Conservation (phyloP, 331 rosid genomes). For the Spiraea crenata region DNA sequence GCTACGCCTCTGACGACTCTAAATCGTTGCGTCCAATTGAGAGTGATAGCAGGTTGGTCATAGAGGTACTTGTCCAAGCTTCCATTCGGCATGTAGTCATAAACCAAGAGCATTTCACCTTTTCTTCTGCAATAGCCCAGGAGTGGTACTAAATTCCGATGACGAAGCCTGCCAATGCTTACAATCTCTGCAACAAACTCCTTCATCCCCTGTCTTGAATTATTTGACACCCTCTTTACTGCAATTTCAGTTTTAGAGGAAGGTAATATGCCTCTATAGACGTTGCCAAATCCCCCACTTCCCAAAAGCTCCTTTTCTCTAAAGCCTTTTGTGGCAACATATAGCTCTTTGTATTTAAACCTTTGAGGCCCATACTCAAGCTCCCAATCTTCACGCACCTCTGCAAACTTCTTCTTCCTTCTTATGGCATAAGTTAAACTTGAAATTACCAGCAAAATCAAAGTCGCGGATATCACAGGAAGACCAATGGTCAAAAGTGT, state of each 20-base stretch:
- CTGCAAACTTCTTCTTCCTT: slow-evolving; percentile 29
- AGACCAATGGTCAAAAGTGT: slow-evolving; percentile 23
- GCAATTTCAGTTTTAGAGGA: slow-evolving; percentile 31
- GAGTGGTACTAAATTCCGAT: slow-evolving; percentile 37
- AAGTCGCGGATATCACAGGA: slow-evolving; percentile 9
- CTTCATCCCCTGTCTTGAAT: slow-evolving; percentile 35
- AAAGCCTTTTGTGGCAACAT: slow-evolving; percentile 38
- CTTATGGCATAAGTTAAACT: not conserved
- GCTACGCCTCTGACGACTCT: slow-evolving; percentile 35
- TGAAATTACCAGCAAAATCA: not conserved
- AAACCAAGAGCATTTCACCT: slow-evolving; percentile 30
- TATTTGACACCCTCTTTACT: slow-evolving; percentile 35
- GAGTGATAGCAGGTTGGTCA: slow-evolving; percentile 5
- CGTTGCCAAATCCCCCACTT: slow-evolving; percentile 39
- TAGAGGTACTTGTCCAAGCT: slow-evolving; percentile 35
- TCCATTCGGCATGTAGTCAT: slow-evolving; percentile 44
- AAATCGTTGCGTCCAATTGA: slow-evolving; percentile 35
- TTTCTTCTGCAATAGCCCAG: slow-evolving; percentile 44
- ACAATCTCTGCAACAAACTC: slow-evolving; percentile 47
- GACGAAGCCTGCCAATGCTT: slow-evolving; percentile 38
- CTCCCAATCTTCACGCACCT: slow-evolving; percentile 43
- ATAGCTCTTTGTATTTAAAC: slow-evolving; percentile 38
- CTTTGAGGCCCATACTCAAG: slow-evolving; percentile 37
- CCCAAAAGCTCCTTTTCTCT: slow-evolving; percentile 36
- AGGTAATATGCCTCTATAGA: slow-evolving; percentile 39